Percentiles rank a stretch among this genome's conserved stretches.
phyloP scores from a whole-genome alignment of 352 stramenopile species.

The Pythium volutum region DNA sequence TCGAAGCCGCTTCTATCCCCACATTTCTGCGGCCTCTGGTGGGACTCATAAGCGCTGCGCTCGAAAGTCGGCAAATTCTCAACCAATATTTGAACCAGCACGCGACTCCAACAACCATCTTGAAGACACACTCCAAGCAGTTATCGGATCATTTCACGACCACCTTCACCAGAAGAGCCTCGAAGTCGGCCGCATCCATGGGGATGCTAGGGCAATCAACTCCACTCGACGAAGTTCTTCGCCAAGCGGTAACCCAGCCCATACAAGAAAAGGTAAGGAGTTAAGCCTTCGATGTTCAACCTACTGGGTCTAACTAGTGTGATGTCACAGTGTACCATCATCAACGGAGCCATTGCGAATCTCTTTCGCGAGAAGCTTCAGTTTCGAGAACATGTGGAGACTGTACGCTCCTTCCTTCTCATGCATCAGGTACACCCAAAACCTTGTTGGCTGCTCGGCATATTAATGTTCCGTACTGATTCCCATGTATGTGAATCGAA shows the following conservation, averaged over 20 bases:
- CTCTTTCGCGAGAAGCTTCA: constrained; percentile 51
- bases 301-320: neutral
- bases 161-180: neutral
- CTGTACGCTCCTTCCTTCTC: constrained; percentile 58
- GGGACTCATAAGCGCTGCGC: constrained; percentile 37
- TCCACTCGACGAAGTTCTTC: constrained; percentile 12
- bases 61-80: constrained; percentile 65
- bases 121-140: neutral
- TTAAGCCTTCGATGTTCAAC: constrained; percentile 22
- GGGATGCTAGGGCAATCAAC: neutral
- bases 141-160: constrained; percentile 4
- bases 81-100: constrained; percentile 54
- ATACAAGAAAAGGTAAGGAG: constrained; percentile 33
- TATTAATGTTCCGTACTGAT: neutral
- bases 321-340: constrained; percentile 36
- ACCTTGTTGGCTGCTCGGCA: neutral
- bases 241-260: constrained; percentile 3
- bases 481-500: neutral
- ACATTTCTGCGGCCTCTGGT: constrained; percentile 38
- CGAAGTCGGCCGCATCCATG: neutral
- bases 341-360: constrained; percentile 48
- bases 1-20: constrained; percentile 36
- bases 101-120: constrained; percentile 3
- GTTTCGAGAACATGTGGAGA: constrained; percentile 49
- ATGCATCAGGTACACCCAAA: constrained; percentile 55